These are phyloP conservation scores for Cladosporium cucumerinum DNA, from an alignment of 2,329 filamentous ascomycete species.

Conservation along the genomic window DNA sequence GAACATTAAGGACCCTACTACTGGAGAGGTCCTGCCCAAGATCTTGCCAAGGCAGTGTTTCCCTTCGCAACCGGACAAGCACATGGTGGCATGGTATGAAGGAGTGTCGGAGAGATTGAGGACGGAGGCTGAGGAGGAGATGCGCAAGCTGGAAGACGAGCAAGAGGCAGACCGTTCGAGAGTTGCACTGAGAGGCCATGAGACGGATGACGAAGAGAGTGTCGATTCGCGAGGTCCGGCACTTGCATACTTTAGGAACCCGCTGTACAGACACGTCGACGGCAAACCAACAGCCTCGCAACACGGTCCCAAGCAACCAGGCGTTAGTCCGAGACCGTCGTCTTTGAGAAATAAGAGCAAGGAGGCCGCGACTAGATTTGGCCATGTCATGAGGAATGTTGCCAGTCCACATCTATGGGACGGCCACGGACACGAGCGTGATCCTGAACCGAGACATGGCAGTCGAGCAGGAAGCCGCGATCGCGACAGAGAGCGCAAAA, in stretches of 20 bases:
- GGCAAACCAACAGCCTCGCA: constrained; percentile 44
- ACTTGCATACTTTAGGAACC: constrained; percentile 48
- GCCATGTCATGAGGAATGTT: constrained; percentile 35
- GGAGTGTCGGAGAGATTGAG: constrained; percentile 68
- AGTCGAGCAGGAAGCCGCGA: constrained; percentile 26
- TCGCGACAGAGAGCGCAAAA: constrained; percentile 20
- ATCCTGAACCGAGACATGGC: constrained; percentile 11
- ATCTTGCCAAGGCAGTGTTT: constrained; percentile 65
- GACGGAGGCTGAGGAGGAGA: constrained; percentile 54
- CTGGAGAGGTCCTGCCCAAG: constrained; percentile 55
- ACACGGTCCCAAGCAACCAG: constrained; percentile 35
- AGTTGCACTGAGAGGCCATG: constrained; percentile 16
- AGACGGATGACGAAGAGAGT: constrained; percentile 36
- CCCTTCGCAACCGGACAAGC: constrained; percentile 67
- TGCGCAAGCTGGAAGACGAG: constrained; percentile 11
- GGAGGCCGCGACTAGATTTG: constrained; percentile 35
- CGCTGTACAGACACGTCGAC: constrained; percentile 46
- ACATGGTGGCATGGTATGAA: constrained; percentile 85
- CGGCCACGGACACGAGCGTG: constrained; percentile 20
- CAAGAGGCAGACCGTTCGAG: constrained; percentile 10
- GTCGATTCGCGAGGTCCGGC: constrained; percentile 46
- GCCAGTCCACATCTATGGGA: constrained; percentile 38
- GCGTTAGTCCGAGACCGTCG: constrained; percentile 32
- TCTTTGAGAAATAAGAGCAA: constrained; percentile 34
- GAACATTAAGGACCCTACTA: constrained; percentile 69